Percentiles rank a stretch among this genome's conserved stretches.
Conservation (phyloP, 495 filamentous ascomycete genomes). For the Penicillium mononematosum region DNA sequence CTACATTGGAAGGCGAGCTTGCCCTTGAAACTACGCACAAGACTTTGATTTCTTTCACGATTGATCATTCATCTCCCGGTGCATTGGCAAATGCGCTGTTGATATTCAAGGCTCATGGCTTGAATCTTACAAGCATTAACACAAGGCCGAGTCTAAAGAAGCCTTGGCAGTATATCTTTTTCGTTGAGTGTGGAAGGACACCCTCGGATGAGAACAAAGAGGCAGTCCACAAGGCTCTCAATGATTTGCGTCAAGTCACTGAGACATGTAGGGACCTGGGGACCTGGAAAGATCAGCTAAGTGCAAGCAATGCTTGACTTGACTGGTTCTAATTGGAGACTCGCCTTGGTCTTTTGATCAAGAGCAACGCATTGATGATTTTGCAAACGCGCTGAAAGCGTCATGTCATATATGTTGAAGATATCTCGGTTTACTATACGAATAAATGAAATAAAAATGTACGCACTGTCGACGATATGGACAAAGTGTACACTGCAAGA, state of each 20-base stretch:
- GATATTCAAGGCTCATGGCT: conserved; percentile 65
- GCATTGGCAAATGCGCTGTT: conserved; percentile 76
- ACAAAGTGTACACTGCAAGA: neutral
- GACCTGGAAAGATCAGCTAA: conserved; percentile 44
- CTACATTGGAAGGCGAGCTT: conserved; percentile 9
- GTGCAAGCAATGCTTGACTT: conserved; percentile 8
- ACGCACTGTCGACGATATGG: neutral
- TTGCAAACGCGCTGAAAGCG: neutral
- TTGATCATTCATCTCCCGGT: conserved; percentile 74
- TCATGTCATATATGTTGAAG: neutral
- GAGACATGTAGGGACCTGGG: conserved; percentile 43
- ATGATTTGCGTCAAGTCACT: conserved; percentile 31
- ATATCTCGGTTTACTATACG: neutral
- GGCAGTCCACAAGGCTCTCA: conserved; percentile 29
- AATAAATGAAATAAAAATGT: conserved; percentile 5
- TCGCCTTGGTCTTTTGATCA: neutral
- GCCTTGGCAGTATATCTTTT: conserved; percentile 91
- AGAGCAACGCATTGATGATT: conserved; percentile 2
- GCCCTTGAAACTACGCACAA: conserved; percentile 50
- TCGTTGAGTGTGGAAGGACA: conserved; percentile 79
- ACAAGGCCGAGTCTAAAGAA: conserved; percentile 72
- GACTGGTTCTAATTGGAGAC: neutral
- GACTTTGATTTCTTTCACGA: conserved; percentile 75
- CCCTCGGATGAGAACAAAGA: conserved; percentile 28
- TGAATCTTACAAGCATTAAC: conserved; percentile 91